Evolutionary conservation across 306 rosid genomes (phyloP).

Genomic region (Quercus rubra): DNA sequence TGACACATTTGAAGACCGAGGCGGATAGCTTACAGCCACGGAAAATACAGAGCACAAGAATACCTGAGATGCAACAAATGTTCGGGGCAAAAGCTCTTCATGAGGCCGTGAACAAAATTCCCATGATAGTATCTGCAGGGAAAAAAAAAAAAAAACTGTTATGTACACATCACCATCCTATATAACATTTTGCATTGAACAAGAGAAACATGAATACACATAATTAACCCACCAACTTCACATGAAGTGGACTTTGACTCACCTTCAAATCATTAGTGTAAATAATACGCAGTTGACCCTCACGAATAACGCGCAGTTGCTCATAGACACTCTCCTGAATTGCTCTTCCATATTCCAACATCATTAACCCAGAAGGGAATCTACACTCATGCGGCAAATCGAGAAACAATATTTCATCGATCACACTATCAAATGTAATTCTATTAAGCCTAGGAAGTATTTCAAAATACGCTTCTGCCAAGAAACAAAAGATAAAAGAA

Average conservation of each 20-base stretch:
- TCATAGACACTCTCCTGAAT: slow-evolving; percentile 45
- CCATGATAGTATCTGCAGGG: slow-evolving; percentile 37
- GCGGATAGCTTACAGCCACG: background rate
- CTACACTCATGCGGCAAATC: slow-evolving; percentile 34
- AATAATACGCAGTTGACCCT: slow-evolving; percentile 39
- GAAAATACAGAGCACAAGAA: background rate
- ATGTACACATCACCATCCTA: background rate
- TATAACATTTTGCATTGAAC: background rate
- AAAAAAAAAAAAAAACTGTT: background rate
- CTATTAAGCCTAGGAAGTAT: slow-evolving; percentile 40
- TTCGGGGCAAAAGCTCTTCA: slow-evolving; percentile 39
- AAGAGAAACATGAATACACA: background rate
- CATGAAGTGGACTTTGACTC: background rate
- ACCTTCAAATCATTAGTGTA: slow-evolving; percentile 40
- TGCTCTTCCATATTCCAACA: slow-evolving; percentile 44
- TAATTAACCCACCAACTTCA: background rate
- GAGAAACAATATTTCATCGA: slow-evolving; percentile 38
- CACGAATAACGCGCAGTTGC: slow-evolving; percentile 29
- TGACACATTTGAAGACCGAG: background rate
- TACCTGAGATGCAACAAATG: slow-evolving; percentile 37
- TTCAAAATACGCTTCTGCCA: slow-evolving; percentile 38
- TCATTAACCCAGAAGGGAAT: slow-evolving; percentile 35
- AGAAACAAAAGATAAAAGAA: slow-evolving; percentile 12
- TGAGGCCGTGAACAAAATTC: slow-evolving; percentile 44
- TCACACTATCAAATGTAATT: slow-evolving; percentile 31